These are phyloP conservation scores for Salix koriyanagi DNA, from an alignment of 345 rosid species.

Conservation along the genomic window DNA sequence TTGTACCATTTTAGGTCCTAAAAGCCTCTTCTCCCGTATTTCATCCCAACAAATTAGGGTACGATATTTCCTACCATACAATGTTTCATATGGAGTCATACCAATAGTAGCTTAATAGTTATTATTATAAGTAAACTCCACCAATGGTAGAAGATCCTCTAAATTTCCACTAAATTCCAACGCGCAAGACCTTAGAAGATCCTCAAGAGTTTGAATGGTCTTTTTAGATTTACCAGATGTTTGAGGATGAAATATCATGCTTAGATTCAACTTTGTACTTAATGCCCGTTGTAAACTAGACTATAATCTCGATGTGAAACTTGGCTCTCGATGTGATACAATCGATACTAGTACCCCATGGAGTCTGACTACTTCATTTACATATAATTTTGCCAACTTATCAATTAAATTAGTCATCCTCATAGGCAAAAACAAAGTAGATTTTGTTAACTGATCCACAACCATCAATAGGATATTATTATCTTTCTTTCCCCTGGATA, in stretches of 20 bases:
- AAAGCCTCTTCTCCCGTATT: no score
- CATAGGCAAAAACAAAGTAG: not conserved
- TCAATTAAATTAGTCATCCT: no score
- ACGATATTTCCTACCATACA: no score
- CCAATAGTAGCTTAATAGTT: no score
- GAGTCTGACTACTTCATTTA: not conserved
- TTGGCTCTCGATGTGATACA: not conserved
- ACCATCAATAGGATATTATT: no score
- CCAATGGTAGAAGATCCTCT: no score
- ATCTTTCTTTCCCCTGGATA: fast-evolving
- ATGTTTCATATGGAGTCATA: no score
- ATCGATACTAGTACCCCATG: not conserved
- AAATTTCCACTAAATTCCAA: no score
- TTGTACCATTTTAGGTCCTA: no score
- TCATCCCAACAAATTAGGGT: no score
- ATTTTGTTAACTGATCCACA: not conserved
- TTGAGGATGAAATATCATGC: not conserved
- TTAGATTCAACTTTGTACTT: not conserved
- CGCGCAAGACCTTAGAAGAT: not conserved
- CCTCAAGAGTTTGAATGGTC: not conserved
- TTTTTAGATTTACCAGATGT: no score
- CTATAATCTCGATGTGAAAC: not conserved
- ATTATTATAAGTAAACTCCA: no score
- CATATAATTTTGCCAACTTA: not conserved
- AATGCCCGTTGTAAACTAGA: not conserved